Evolutionary conservation across 257 asterid species (phyloP).

Genomic region (Datura wrightii): DNA sequence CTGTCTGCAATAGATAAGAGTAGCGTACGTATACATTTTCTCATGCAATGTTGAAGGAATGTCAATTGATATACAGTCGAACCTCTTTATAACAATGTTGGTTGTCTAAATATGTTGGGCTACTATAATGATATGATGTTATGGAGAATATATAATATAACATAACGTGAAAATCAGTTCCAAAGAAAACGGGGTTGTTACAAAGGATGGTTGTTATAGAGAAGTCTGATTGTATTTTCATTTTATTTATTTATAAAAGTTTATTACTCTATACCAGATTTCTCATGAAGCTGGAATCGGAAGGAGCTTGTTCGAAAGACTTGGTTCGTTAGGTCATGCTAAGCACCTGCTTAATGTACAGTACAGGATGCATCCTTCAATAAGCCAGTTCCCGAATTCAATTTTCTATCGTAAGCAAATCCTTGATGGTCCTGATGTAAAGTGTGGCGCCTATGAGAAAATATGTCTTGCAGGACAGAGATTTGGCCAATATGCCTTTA

Average conservation of each 20-base stretch:
- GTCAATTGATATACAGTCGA: neutral
- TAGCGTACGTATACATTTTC: constrained; percentile 2
- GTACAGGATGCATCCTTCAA: constrained; percentile 35
- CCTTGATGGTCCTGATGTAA: constrained; percentile 16
- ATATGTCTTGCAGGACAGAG: constrained; percentile 47
- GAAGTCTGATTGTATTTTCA: neutral
- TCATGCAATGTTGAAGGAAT: neutral
- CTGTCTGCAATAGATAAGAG: neutral
- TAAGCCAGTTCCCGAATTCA: constrained; percentile 34
- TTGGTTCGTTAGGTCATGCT: constrained; percentile 26
- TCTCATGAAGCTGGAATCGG: neutral
- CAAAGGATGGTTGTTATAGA: too few relatives aligned
- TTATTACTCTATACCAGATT: neutral
- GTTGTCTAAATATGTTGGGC: neutral
- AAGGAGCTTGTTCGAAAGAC: constrained; percentile 30
- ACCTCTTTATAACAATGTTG: neutral
- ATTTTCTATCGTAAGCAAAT: constrained; percentile 15
- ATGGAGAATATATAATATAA: neutral
- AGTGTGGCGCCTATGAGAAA: constrained; percentile 18
- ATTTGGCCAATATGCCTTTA: constrained; percentile 69
- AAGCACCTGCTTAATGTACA: constrained; percentile 31
- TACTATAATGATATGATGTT: neutral
- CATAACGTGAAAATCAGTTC: neutral
- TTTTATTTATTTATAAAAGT: neutral
- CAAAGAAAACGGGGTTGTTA: neutral